These are phyloP conservation scores for Colletotrichum trifolii DNA, from an alignment of 2,329 filamentous ascomycete species.

Conservation along the genomic window DNA sequence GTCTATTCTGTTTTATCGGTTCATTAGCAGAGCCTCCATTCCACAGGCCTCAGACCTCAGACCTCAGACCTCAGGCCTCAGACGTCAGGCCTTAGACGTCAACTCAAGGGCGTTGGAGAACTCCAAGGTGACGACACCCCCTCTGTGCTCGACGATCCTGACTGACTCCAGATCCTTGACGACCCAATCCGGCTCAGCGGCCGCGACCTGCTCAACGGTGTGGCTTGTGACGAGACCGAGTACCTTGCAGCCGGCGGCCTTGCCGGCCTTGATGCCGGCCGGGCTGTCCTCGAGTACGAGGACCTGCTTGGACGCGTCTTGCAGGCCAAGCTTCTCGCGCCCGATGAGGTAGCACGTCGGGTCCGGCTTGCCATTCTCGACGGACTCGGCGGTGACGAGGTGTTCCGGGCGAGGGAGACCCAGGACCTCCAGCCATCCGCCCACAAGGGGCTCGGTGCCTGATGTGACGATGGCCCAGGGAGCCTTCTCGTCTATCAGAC, in stretches of 20 bases:
- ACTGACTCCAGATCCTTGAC: constrained; percentile 83
- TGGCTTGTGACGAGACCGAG: constrained; percentile 89
- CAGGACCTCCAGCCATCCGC: constrained; percentile 77
- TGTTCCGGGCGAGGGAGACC: constrained; percentile 72
- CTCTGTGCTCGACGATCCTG: constrained; percentile 66
- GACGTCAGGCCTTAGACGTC: constrained; percentile 8
- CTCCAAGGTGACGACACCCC: constrained; percentile 73
- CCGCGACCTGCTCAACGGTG: constrained; percentile 74
- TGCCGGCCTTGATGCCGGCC: constrained; percentile 84
- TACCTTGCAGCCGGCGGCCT: constrained; percentile 86
- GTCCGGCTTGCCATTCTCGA: constrained; percentile 80
- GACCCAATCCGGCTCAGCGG: constrained; percentile 88
- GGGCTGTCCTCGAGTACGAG: constrained; percentile 92
- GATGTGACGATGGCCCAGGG: constrained; percentile 92
- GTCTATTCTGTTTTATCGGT: constrained; percentile 33
- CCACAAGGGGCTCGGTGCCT: constrained; percentile 74
- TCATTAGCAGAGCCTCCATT: constrained; percentile 35
- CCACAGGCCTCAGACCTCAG: constrained; percentile 23
- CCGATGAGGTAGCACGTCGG: constrained; percentile 79
- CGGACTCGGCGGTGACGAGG: constrained; percentile 81
- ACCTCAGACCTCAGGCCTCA: constrained; percentile 30
- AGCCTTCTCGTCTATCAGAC: constrained; percentile 69
- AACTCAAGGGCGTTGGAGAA: constrained; percentile 68
- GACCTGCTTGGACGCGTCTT: constrained; percentile 60
- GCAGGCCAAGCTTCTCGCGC: constrained; percentile 67